Conservation (phyloP, 805 yeast genomes). For the Myxozyma sirexii region DNA sequence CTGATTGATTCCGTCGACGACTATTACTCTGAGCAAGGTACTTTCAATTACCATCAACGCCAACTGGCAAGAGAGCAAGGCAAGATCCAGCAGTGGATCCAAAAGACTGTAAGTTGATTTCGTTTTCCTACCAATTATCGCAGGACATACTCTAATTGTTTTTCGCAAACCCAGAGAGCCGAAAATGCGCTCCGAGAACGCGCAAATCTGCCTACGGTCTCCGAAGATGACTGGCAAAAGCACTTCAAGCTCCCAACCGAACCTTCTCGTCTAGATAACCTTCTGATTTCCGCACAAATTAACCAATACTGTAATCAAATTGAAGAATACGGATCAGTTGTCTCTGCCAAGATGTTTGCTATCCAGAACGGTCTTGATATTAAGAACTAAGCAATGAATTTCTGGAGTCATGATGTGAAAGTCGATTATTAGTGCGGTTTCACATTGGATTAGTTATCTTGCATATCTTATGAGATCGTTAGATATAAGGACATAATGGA, state of each 20-base stretch:
- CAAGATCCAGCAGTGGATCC: constrained; percentile 75
- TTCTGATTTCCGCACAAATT: constrained; percentile 68
- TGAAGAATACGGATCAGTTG: constrained; percentile 69
- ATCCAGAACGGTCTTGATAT: constrained; percentile 51
- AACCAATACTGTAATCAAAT: constrained; percentile 68
- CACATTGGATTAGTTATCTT: no score
- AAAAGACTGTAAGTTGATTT: constrained; percentile 51
- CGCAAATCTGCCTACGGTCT: constrained; percentile 53
- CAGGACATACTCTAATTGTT: no score
- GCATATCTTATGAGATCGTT: no score
- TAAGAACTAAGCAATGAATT: constrained; percentile 1
- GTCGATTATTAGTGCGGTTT: no score
- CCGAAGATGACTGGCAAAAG: constrained; percentile 65
- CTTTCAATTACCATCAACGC: constrained; percentile 81
- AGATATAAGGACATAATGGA: no score
- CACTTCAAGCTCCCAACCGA: constrained; percentile 69
- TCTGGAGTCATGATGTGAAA: no score
- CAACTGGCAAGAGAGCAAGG: constrained; percentile 67
- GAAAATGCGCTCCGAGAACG: constrained; percentile 66
- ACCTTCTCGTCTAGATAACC: constrained; percentile 73
- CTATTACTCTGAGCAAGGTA: constrained; percentile 75
- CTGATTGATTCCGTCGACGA: constrained; percentile 72
- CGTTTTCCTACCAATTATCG: no score
- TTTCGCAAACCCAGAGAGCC: constrained; percentile 51
- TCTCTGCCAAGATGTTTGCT: constrained; percentile 63